Evolutionary conservation across 305 asterid genomes (phyloP).

Genomic region (Vinca major): DNA sequence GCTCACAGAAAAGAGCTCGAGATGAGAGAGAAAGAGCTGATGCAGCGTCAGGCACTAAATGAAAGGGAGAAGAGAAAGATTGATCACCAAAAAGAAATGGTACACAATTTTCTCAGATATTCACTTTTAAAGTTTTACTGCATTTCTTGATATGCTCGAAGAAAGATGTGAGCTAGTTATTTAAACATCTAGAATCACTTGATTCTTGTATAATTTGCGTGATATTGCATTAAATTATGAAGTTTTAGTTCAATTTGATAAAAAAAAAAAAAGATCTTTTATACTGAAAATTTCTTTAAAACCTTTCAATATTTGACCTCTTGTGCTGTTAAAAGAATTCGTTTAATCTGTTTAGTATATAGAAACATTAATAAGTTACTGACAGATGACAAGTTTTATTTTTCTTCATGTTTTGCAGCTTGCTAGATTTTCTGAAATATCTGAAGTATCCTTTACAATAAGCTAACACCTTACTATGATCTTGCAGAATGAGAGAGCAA

Average conservation of each 20-base stretch:
- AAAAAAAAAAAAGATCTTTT: no score
- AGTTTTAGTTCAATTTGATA: background rate
- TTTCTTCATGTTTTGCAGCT: background rate
- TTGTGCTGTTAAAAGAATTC: background rate
- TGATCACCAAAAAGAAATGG: slow-evolving; percentile 49
- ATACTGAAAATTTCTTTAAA: background rate
- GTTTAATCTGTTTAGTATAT: background rate
- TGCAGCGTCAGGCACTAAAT: slow-evolving; percentile 40
- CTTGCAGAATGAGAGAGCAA: slow-evolving; percentile 74
- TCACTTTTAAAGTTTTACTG: slow-evolving; percentile 1
- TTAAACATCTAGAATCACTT: no score
- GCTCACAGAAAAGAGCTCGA: slow-evolving; percentile 41
- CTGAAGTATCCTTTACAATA: background rate
- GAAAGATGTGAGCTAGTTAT: background rate
- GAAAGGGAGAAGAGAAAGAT: slow-evolving; percentile 56
- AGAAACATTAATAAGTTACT: background rate
- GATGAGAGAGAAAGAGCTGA: slow-evolving; percentile 40
- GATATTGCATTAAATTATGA: no score
- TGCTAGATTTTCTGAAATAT: background rate
- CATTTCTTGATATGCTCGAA: background rate
- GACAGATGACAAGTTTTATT: background rate
- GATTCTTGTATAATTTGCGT: no score
- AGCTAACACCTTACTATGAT: background rate
- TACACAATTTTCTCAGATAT: slow-evolving; percentile 16
- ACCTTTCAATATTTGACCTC: background rate